A percentile compares a stretch with the other conserved stretches of the same genome.
Evolutionary conservation across 139 green algal genomes (phyloP).

Genomic region (Pleodorina starrii): DNA sequence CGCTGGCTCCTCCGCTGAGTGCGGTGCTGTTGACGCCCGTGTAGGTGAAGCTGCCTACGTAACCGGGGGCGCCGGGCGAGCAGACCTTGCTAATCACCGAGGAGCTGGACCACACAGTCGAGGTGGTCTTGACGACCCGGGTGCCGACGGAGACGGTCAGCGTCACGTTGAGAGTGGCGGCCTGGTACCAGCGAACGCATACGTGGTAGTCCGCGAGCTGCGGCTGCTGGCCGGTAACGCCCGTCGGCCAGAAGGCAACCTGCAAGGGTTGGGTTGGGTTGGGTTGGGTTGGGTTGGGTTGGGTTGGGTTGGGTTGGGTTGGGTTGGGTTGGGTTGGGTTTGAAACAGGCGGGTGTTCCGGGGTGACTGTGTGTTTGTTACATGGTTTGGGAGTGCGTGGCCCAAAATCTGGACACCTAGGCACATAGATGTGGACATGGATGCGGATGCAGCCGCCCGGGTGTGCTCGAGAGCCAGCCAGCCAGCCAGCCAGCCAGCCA

Average conservation of each 20-base stretch:
- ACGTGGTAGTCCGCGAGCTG: background rate
- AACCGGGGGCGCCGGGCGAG: background rate
- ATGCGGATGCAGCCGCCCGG: too few relatives aligned
- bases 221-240: background rate
- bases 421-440: too few relatives aligned
- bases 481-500: too few relatives aligned
- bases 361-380: too few relatives aligned
- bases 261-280: too few relatives aligned
- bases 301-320: too few relatives aligned
- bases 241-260: background rate
- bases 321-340: too few relatives aligned
- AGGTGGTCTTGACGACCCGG: background rate
- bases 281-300: too few relatives aligned
- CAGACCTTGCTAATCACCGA: background rate
- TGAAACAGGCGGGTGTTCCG: too few relatives aligned
- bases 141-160: background rate
- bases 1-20: background rate
- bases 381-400: too few relatives aligned
- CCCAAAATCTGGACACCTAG: too few relatives aligned
- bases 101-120: background rate
- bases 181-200: constrained; percentile 1
- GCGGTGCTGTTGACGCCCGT: background rate
- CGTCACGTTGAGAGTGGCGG: background rate
- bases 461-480: too few relatives aligned
- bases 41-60: constrained; percentile 3